Percentiles rank a stretch among this genome's conserved stretches.
Conservation (phyloP, 192 early-diverging fungal species). For the Diversispora epigaea region DNA sequence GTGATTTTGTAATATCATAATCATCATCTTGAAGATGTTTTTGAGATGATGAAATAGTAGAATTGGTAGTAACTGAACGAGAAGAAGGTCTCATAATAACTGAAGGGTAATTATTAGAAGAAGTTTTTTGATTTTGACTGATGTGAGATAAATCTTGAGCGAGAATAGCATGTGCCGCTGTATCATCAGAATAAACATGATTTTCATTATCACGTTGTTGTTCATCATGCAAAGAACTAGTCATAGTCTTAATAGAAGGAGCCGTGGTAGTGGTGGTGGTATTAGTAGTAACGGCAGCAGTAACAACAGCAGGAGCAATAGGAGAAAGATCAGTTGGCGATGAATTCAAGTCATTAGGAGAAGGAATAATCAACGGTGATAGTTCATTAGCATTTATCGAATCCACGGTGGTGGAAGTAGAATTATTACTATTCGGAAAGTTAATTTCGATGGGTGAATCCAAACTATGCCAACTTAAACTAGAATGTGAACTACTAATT, state of each 20-base stretch:
- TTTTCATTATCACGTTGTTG: not conserved
- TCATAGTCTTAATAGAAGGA: not conserved
- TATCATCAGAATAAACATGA: not conserved
- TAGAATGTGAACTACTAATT: not conserved
- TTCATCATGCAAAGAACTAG: not conserved
- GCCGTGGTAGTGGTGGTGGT: not conserved
- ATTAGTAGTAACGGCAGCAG: no score
- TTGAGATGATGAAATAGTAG: not conserved
- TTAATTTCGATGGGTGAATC: not conserved
- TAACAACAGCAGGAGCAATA: no score
- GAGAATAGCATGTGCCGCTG: not conserved
- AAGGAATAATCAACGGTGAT: not conserved
- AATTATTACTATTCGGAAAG: not conserved
- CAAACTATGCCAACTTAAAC: not conserved
- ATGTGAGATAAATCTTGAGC: conserved; percentile 11
- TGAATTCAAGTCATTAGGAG: no score
- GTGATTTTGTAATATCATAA: not conserved
- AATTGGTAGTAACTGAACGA: not conserved
- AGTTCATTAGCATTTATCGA: not conserved
- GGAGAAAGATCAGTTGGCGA: no score
- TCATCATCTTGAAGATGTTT: not conserved
- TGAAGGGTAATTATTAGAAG: not conserved
- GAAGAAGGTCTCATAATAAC: not conserved
- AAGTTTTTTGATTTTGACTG: not conserved
- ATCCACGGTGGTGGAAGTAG: not conserved